phyloP scores from a whole-genome alignment of 768 basidiomycete genomes.

The Collybia nuda region DNA sequence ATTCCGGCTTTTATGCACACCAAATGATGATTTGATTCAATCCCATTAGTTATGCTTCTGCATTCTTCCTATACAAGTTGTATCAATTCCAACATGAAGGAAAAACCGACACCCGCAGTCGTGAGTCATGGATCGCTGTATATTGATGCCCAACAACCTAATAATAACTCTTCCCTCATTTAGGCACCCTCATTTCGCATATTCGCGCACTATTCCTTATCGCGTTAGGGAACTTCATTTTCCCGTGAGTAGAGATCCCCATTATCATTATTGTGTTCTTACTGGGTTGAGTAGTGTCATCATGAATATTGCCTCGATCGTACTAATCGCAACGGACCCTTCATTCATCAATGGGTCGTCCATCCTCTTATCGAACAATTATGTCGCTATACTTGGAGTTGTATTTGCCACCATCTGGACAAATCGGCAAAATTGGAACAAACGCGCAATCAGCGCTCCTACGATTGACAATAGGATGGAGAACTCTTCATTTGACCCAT shows the following conservation, averaged over 20 bases:
- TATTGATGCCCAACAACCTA: not conserved
- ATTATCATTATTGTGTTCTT: too few species aligned
- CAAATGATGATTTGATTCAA: constrained; percentile 1
- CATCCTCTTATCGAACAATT: constrained; percentile 23
- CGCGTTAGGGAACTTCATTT: constrained; percentile 34
- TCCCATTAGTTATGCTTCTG: too few species aligned
- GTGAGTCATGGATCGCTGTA: too few species aligned
- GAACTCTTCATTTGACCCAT: too few species aligned
- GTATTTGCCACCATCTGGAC: constrained; percentile 36
- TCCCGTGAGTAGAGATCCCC: constrained; percentile 28
- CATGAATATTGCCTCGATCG: constrained; percentile 27
- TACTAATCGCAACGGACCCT: constrained; percentile 21
- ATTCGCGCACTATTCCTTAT: constrained; percentile 33
- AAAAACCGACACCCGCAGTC: too few species aligned
- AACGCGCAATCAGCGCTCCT: not conserved
- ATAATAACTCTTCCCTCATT: not conserved
- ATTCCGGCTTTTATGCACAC: not conserved
- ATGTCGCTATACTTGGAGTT: constrained; percentile 33
- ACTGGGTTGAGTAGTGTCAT: too few species aligned
- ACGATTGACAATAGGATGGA: too few species aligned
- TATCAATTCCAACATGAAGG: too few species aligned
- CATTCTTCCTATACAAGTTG: too few species aligned
- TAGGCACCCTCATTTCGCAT: constrained; percentile 18
- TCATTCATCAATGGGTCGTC: constrained; percentile 21
- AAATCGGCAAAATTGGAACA: constrained; percentile 15